Percentiles rank a stretch among this genome's conserved stretches.
These are phyloP conservation scores for Drechslera avenae DNA, from an alignment of 2,329 filamentous ascomycete genomes.

Conservation along the genomic window DNA sequence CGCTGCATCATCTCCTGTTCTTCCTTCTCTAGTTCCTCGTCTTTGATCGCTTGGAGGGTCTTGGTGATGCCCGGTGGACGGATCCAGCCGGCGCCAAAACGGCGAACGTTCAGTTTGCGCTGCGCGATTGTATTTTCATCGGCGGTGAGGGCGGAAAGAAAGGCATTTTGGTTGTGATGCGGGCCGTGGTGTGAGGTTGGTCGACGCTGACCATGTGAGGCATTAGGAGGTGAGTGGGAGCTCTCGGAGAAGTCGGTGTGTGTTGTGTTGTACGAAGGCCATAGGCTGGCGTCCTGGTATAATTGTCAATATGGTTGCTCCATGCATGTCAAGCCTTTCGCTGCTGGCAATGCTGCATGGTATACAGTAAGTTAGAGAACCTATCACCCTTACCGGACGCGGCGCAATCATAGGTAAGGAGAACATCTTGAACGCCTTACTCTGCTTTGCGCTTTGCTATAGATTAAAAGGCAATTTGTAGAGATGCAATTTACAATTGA, in stretches of 20 bases:
- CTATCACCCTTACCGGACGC: slow-evolving; percentile 15
- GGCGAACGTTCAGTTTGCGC: slow-evolving; percentile 79
- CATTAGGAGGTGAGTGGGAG: slow-evolving; percentile 27
- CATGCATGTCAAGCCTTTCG: neutral
- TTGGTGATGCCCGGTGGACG: slow-evolving; percentile 86
- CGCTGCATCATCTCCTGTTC: slow-evolving; percentile 79
- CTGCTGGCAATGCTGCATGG: neutral
- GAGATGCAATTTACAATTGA: neutral
- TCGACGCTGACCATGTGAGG: slow-evolving; percentile 22
- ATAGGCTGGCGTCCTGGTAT: slow-evolving; percentile 38
- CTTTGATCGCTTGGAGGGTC: slow-evolving; percentile 85
- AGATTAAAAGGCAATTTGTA: neutral
- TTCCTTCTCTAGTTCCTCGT: slow-evolving; percentile 86
- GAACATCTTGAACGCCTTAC: slow-evolving; percentile 12
- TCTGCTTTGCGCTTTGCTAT: neutral
- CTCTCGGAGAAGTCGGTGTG: slow-evolving; percentile 26
- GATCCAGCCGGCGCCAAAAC: slow-evolving; percentile 90
- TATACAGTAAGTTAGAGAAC: neutral
- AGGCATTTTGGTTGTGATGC: slow-evolving; percentile 22
- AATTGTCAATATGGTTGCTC: slow-evolving; percentile 8
- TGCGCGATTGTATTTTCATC: slow-evolving; percentile 80
- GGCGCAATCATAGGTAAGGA: slow-evolving; percentile 27
- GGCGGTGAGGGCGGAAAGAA: slow-evolving; percentile 70
- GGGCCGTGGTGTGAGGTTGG: slow-evolving; percentile 25
- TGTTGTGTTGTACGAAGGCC: slow-evolving; percentile 34